phyloP scores from a whole-genome alignment of 106 monocot genomes.

The Posidonia australis region DNA sequence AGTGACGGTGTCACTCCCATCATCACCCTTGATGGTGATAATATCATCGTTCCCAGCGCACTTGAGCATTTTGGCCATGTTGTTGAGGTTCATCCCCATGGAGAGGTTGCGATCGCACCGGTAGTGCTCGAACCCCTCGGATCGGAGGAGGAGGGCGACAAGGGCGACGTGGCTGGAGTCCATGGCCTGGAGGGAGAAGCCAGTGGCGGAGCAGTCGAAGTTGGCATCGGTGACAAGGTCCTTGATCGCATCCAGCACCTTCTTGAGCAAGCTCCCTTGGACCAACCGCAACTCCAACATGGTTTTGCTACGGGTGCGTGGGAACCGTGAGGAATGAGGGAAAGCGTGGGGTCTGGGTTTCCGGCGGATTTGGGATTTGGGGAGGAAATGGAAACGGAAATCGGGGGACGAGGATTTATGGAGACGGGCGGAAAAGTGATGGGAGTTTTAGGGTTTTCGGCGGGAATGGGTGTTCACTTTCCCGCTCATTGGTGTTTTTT shows the following conservation, averaged over 20 bases:
- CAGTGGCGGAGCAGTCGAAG: conserved; percentile 47
- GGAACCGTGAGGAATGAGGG: no score
- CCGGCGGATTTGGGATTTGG: no score
- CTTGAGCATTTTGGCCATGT: conserved; percentile 37
- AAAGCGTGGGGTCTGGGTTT: no score
- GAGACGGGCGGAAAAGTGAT: no score
- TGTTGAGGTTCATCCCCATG: conserved; percentile 40
- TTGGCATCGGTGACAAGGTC: conserved; percentile 49
- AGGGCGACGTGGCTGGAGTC: conserved; percentile 52
- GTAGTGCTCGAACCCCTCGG: conserved; percentile 54
- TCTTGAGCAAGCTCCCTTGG: conserved; percentile 32
- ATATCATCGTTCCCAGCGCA: conserved; percentile 40
- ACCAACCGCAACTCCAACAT: conserved; percentile 39
- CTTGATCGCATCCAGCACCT: conserved; percentile 33
- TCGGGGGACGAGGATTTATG: no score
- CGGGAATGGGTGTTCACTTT: no score
- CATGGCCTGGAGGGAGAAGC: conserved; percentile 51
- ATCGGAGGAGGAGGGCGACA: conserved; percentile 38
- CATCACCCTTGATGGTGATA: conserved; percentile 45
- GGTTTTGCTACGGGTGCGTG: no score
- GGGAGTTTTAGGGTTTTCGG: no score
- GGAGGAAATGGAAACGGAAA: no score
- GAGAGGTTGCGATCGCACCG: conserved; percentile 44
- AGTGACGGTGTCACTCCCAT: conserved; percentile 58
- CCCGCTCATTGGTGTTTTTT: no score